phyloP scores from a whole-genome alignment of 495 filamentous ascomycete genomes.

The Talaromyces thailandensis region DNA sequence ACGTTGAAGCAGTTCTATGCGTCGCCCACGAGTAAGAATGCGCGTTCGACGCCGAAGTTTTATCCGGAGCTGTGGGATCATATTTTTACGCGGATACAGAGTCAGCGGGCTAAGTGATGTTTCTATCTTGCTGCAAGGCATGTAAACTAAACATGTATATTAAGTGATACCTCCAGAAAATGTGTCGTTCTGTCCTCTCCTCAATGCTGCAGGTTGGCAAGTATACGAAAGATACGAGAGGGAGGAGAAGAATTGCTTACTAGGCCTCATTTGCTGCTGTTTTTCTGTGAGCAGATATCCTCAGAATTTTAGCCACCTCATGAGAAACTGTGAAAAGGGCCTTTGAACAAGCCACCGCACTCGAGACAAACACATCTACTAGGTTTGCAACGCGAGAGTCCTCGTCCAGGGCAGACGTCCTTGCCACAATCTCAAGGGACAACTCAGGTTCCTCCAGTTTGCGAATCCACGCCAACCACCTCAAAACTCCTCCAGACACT shows the following conservation, averaged over 20 bases:
- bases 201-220: too few relatives aligned
- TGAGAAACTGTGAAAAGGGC: not conserved
- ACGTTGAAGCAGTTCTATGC: slow-evolving; percentile 27
- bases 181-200: too few relatives aligned
- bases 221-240: not conserved
- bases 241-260: not conserved
- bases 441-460: not conserved
- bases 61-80: slow-evolving; percentile 35
- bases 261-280: not conserved
- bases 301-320: not conserved
- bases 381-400: not conserved
- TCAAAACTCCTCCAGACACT: not conserved
- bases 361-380: not conserved
- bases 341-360: not conserved
- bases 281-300: not conserved
- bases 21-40: slow-evolving; percentile 22
- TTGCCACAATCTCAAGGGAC: not conserved
- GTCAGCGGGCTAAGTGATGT: slow-evolving; percentile 3
- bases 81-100: slow-evolving; percentile 30
- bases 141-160: not conserved
- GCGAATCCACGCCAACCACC: not conserved
- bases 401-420: not conserved
- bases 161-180: not conserved
- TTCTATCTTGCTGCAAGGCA: not conserved
- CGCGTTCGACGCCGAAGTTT: slow-evolving; percentile 25